Evolutionary conservation across 2,329 filamentous ascomycete genomes (phyloP).

Genomic region (Penicillium aurantiogriseum): DNA sequence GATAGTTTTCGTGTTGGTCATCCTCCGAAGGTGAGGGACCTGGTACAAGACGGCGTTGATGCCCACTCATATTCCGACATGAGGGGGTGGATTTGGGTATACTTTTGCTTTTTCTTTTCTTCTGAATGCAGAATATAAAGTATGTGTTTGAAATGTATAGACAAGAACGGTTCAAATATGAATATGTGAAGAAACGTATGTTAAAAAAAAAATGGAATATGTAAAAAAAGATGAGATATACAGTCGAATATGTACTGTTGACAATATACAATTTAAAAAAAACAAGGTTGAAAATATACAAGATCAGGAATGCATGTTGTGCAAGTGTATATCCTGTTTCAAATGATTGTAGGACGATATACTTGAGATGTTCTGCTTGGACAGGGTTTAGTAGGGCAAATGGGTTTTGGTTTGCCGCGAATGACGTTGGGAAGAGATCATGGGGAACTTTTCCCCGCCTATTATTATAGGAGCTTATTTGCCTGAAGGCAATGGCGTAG

Average conservation of each 20-base stretch:
- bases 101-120: not conserved
- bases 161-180: not conserved
- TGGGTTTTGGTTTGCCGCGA: conserved; percentile 8
- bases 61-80: conserved; percentile 19
- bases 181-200: not conserved
- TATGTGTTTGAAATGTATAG: not conserved
- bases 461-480: not conserved
- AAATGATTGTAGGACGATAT: not conserved
- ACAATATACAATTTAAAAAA: conserved; percentile 2
- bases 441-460: conserved; percentile 21
- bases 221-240: not conserved
- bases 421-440: conserved; percentile 25
- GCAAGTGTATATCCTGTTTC: not conserved
- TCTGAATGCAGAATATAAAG: not conserved
- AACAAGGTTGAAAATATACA: not conserved
- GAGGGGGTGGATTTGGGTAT: not conserved
- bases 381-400: not conserved
- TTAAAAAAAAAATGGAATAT: not conserved
- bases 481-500: not conserved
- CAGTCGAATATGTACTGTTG: conserved; percentile 1
- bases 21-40: conserved; percentile 22
- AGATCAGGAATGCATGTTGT: conserved; percentile 4
- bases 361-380: not conserved
- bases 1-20: conserved; percentile 1
- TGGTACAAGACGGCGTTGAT: conserved; percentile 27